Evolutionary conservation across 495 filamentous ascomycete species (phyloP).

Genomic region (Penicillium macrosclerotiorum): DNA sequence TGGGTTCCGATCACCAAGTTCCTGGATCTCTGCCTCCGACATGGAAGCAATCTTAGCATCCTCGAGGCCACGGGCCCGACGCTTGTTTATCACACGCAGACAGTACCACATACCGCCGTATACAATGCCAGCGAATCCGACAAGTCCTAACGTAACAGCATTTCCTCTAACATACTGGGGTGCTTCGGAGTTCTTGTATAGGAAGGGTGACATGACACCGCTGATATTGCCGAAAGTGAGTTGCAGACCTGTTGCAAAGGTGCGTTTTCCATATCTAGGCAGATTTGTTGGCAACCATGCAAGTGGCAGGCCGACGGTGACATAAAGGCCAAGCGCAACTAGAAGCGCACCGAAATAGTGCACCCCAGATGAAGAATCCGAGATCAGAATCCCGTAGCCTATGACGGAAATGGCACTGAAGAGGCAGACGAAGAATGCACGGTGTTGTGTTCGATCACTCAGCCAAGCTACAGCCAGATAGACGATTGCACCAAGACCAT

Average conservation of each 20-base stretch:
- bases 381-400: constrained; percentile 66
- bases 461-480: constrained; percentile 62
- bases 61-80: constrained; percentile 50
- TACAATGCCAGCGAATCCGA: constrained; percentile 38
- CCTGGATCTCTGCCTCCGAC: constrained; percentile 63
- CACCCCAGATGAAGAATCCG: constrained; percentile 55
- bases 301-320: constrained; percentile 65
- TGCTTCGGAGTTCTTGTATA: constrained; percentile 40
- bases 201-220: constrained; percentile 67
- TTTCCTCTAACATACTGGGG: constrained; percentile 44
- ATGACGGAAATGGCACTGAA: constrained; percentile 60
- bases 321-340: constrained; percentile 69
- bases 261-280: constrained; percentile 70
- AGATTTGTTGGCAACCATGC: constrained; percentile 61
- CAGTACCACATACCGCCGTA: constrained; percentile 55
- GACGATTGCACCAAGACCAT: constrained; percentile 62
- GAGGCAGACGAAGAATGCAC: constrained; percentile 58
- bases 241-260: constrained; percentile 67
- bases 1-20: constrained; percentile 68
- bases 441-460: constrained; percentile 59
- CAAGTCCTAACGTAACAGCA: constrained; percentile 46
- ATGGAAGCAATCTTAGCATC: constrained; percentile 53
- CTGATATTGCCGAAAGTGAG: constrained; percentile 63
- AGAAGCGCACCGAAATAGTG: constrained; percentile 73
- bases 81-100: constrained; percentile 53